A percentile compares a stretch with the other conserved stretches of the same genome.
These are phyloP conservation scores for Geotrichum citri-aurantii DNA, from an alignment of 1,139 yeast species.

Conservation along the genomic window DNA sequence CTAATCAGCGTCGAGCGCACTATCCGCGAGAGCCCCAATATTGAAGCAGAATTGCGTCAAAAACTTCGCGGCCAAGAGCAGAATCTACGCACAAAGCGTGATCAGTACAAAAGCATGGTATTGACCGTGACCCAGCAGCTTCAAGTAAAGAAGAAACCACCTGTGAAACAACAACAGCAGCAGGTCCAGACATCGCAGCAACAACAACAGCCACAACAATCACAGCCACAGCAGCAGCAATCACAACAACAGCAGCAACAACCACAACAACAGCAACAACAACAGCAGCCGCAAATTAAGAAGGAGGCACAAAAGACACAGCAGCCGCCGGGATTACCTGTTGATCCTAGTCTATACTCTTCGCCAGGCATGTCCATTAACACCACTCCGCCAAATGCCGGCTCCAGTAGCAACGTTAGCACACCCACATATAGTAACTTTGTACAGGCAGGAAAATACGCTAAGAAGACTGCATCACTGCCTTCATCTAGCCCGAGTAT, in stretches of 20 bases:
- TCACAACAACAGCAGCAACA: conserved; percentile 8
- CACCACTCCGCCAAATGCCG: conserved; percentile 12
- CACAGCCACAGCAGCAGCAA: conserved; percentile 24
- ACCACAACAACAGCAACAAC: neutral
- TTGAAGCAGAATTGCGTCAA: conserved; percentile 23
- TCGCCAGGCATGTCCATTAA: neutral
- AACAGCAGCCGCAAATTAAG: neutral
- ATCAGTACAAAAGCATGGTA: conserved; percentile 26
- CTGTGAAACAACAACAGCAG: conserved; percentile 3
- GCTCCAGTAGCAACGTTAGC: conserved; percentile 17
- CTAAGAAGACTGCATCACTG: neutral
- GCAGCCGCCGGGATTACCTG: conserved; percentile 12
- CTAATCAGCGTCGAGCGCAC: conserved; percentile 24
- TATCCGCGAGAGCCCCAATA: conserved; percentile 24
- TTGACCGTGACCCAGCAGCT: conserved; percentile 31
- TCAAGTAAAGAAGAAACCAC: conserved; percentile 24
- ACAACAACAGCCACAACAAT: too few relatives aligned
- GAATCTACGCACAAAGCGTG: conserved; percentile 25
- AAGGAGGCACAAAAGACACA: conserved; percentile 18
- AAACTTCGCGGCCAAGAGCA: conserved; percentile 26
- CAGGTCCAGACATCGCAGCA: too few relatives aligned
- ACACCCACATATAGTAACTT: conserved; percentile 1
- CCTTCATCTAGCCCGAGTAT: neutral
- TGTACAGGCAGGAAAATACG: conserved; percentile 2
- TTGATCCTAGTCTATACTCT: conserved; percentile 14